Percentiles rank a stretch among this genome's conserved stretches.
Evolutionary conservation across 495 filamentous ascomycete genomes (phyloP).

Genomic region (Amphirosellinia nigrospora): DNA sequence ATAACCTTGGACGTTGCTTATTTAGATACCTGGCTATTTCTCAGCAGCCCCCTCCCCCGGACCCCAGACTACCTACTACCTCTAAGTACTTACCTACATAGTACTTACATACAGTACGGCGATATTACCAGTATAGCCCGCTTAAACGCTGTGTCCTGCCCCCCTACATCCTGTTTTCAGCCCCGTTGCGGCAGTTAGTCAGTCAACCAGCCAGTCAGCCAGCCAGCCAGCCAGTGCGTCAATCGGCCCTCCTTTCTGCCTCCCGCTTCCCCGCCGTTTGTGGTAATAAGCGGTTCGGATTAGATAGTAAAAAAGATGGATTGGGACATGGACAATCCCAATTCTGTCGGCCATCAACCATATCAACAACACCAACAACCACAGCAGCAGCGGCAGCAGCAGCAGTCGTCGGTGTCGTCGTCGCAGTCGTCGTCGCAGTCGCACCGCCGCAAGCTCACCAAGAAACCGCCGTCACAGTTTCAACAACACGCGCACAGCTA

Average conservation of each 20-base stretch:
- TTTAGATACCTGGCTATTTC: neutral
- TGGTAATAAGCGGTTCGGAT: slow-evolving; percentile 16
- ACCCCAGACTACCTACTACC: no score
- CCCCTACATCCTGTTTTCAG: slow-evolving; percentile 20
- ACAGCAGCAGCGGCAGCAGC: neutral
- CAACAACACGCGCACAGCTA: slow-evolving; percentile 48
- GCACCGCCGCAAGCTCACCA: slow-evolving; percentile 60
- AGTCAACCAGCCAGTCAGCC: slow-evolving; percentile 8
- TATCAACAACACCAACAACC: neutral
- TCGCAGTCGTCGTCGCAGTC: neutral
- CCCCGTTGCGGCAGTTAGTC: slow-evolving; percentile 4
- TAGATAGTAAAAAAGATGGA: slow-evolving; percentile 20
- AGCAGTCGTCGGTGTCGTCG: neutral
- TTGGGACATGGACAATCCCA: slow-evolving; percentile 18
- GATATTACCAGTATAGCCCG: slow-evolving; percentile 7
- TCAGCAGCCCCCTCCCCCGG: neutral
- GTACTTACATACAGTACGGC: no score
- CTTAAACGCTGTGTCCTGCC: slow-evolving; percentile 19
- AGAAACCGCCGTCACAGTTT: slow-evolving; percentile 56
- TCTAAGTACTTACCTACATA: no score
- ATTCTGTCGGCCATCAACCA: neutral
- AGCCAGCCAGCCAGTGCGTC: neutral
- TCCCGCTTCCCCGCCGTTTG: slow-evolving; percentile 26
- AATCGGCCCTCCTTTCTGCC: slow-evolving; percentile 8
- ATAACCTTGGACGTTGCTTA: neutral